Conservation (phyloP, 2,329 filamentous ascomycete species). For the Arthrobotrys sinensis region DNA sequence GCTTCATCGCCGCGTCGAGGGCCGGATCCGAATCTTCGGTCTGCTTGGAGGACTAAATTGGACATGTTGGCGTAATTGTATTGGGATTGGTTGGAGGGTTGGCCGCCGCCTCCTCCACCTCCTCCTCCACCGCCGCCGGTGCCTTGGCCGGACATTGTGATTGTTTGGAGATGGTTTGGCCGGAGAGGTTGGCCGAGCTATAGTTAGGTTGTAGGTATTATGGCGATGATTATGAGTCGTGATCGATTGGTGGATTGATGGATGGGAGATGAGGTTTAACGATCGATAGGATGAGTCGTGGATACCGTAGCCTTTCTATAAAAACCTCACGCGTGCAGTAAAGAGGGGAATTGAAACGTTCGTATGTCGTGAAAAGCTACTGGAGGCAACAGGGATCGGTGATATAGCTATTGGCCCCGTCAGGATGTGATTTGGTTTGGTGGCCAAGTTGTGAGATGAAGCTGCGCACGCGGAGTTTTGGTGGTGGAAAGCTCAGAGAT, state of each 20-base stretch:
- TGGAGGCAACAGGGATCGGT: no score
- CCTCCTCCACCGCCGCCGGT: slow-evolving; percentile 25
- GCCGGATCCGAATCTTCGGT: slow-evolving; percentile 84
- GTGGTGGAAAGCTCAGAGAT: slow-evolving; percentile 12
- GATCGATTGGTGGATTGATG: not conserved
- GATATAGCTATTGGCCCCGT: no score
- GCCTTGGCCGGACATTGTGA: slow-evolving; percentile 73
- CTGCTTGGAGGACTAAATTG: slow-evolving; percentile 99
- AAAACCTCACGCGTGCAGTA: no score
- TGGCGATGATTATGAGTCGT: not conserved
- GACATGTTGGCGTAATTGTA: slow-evolving; percentile 99
- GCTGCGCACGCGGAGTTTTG: slow-evolving; percentile 4
- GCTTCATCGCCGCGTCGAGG: slow-evolving; percentile 93
- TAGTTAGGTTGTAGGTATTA: not conserved
- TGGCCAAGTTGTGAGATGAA: not conserved
- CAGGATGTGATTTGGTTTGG: no score
- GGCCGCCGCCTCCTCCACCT: slow-evolving; percentile 73
- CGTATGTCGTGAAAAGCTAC: no score
- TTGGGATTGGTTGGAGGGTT: slow-evolving; percentile 82
- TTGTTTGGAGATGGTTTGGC: slow-evolving; percentile 22
- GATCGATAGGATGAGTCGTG: no score
- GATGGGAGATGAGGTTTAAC: no score
- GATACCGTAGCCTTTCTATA: no score
- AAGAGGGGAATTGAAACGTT: no score
- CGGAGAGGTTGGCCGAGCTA: not conserved